Evolutionary conservation across 495 filamentous ascomycete genomes (phyloP), one percentile per base, ranked within the genome.

Genomic region (Penicillium ochrochloron): DNA sequence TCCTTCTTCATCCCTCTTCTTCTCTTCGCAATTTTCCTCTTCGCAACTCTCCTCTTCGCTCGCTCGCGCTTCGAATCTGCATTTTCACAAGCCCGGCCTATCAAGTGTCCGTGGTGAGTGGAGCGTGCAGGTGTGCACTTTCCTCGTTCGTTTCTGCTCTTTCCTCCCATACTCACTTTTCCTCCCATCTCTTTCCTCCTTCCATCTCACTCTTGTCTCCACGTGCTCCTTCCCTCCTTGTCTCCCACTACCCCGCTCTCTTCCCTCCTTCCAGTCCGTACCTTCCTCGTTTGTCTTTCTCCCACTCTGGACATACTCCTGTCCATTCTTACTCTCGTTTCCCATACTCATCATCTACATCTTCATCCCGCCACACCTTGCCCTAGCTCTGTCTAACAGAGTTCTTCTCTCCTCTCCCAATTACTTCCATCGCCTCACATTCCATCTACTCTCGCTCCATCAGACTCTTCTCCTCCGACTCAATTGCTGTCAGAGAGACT

Each of bases 281-380:
- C 42, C 41, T 23, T 34, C 29, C 39, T 57, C 27, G 25, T 54
- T 46, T 44, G 41, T 29, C n/a, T 2, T 25, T 10, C 9, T 48
- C 11, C 19, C 44, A n/a, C 44, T 12, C 9, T 23, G 8, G 12
- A 23, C 10, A 25, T 5, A 48, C 11, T 23, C 44, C 54, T 29
- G 14, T 25, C 27, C 59, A n/a, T 62, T 27, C 53, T 44, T 48
- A 57, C 58, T 60, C 21, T 72, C 57, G 64, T 50, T 60, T 62
- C 63, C 60, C 54, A 46, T 62, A 61, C 59, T 59, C 73, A 14
- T 68, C 58, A 42, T 65, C 58, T 68, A 50, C 37, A 57, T 68
- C 53, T 64, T 61, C 59, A 61, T 63, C 69, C 50, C 74, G 63
- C 65, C 74, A 70, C 67, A 66, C 63, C 66, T 66, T 10, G 11